Conservation (phyloP, 257 asterid genomes). For the Lycium barbarum region DNA sequence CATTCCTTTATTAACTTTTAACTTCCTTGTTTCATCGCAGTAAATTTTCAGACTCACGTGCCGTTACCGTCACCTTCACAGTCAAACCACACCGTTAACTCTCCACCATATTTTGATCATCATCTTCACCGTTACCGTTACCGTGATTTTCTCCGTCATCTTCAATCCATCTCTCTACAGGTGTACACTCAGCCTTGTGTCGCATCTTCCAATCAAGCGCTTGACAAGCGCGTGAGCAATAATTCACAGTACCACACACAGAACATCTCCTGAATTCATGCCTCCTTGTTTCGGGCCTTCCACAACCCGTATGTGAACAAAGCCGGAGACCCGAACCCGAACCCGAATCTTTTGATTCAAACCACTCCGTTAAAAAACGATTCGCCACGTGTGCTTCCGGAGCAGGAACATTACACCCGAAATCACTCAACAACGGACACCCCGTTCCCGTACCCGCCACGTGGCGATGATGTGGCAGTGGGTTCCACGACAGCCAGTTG, state of each 20-base stretch:
- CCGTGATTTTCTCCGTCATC: constrained; percentile 44
- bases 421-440: constrained; percentile 83
- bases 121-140: constrained; percentile 30
- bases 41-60: constrained; percentile 49
- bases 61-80: constrained; percentile 71
- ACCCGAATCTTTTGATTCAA: constrained; percentile 34
- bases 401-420: constrained; percentile 90
- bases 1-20: not conserved
- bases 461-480: constrained; percentile 50
- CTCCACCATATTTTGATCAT: constrained; percentile 32
- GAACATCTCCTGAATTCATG: constrained; percentile 93
- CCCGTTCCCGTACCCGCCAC: constrained; percentile 46
- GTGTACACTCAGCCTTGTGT: constrained; percentile 80
- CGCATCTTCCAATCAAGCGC: constrained; percentile 96
- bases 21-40: not conserved
- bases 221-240: constrained; percentile 97
- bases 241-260: constrained; percentile 87
- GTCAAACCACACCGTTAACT: constrained; percentile 40
- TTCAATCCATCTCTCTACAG: constrained; percentile 56
- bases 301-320: constrained; percentile 88
- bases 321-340: constrained; percentile 68
- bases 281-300: constrained; percentile 83
- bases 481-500: constrained; percentile 66
- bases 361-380: constrained; percentile 80
- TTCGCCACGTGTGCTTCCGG: constrained; percentile 82